phyloP scores from a whole-genome alignment of 2,329 filamentous ascomycete genomes.

The Akanthomyces lecanii region DNA sequence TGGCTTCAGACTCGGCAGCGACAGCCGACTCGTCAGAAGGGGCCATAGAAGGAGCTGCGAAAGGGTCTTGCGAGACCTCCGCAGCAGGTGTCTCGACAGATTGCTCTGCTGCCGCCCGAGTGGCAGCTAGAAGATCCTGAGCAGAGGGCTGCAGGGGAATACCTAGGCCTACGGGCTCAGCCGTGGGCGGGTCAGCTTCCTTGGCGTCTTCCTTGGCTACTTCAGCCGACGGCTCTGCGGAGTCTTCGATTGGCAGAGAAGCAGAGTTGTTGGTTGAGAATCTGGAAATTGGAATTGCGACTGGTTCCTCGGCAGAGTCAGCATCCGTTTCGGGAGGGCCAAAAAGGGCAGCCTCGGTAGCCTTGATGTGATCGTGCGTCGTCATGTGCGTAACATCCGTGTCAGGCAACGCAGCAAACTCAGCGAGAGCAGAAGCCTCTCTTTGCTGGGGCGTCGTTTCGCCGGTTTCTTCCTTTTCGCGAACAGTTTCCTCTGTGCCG shows the following conservation, averaged over 20 bases:
- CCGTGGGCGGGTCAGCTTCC: neutral
- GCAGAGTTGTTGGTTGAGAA: slow-evolving; percentile 33
- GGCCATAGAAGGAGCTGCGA: slow-evolving; percentile 12
- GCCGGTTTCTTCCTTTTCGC: slow-evolving; percentile 29
- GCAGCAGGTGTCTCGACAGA: slow-evolving; percentile 17
- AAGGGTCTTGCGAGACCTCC: slow-evolving; percentile 7
- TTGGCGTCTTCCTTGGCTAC: neutral
- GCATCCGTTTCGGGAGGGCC: slow-evolving; percentile 14
- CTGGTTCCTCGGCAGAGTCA: slow-evolving; percentile 5
- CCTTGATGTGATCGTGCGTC: slow-evolving; percentile 8
- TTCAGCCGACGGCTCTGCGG: neutral
- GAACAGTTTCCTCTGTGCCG: slow-evolving; percentile 56
- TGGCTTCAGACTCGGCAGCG: neutral
- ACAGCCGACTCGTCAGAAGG: slow-evolving; percentile 8
- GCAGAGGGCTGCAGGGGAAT: slow-evolving; percentile 23
- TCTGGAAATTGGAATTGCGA: slow-evolving; percentile 36
- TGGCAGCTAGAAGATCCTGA: slow-evolving; percentile 25
- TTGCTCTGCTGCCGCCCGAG: slow-evolving; percentile 20
- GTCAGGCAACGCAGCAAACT: neutral
- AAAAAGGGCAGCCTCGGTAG: slow-evolving; percentile 22
- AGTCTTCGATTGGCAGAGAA: neutral
- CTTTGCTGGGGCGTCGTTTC: slow-evolving; percentile 16
- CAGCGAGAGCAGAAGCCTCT: slow-evolving; percentile 12
- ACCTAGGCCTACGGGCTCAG: neutral
- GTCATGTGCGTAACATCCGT: slow-evolving; percentile 1